Percentiles rank a stretch among this genome's conserved stretches.
Conservation (phyloP, 208 protist genomes). For the Trypanosoma caninum region DNA sequence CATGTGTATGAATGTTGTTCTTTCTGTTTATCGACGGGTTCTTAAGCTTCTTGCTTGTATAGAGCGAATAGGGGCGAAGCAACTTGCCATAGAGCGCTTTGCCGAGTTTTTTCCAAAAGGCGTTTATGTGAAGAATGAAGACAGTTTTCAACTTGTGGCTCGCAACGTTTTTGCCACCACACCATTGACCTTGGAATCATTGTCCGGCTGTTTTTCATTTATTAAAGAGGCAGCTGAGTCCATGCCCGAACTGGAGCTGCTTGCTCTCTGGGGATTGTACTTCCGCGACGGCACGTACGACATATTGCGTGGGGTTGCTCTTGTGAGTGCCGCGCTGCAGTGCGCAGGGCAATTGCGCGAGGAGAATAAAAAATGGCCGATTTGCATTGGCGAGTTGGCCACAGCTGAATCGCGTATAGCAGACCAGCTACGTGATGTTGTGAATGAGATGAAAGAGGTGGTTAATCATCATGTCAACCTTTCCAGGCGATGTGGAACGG, state of each 20-base stretch:
- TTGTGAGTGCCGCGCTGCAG: constrained; percentile 39
- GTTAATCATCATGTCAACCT: background rate
- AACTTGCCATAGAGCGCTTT: constrained; percentile 30
- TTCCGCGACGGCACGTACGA: constrained; percentile 29
- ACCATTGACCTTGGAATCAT: constrained; percentile 7
- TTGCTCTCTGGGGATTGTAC: constrained; percentile 39
- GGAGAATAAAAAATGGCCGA: too few relatives aligned
- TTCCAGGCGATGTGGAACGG: background rate
- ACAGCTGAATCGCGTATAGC: background rate
- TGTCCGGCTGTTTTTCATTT: constrained; percentile 46
- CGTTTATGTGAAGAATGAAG: constrained; percentile 22
- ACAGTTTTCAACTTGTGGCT: constrained; percentile 21
- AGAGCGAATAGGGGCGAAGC: constrained; percentile 1
- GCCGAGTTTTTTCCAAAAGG: constrained; percentile 43
- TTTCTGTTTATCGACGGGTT: constrained; percentile 14
- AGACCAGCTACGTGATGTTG: background rate
- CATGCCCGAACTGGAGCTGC: constrained; percentile 39
- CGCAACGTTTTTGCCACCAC: constrained; percentile 33
- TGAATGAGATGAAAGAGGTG: constrained; percentile 11
- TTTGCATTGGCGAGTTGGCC: constrained; percentile 3
- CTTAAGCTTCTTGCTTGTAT: constrained; percentile 9
- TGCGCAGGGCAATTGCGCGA: constrained; percentile 15
- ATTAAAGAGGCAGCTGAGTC: constrained; percentile 38
- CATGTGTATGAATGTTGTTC: constrained; percentile 4
- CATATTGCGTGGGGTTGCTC: constrained; percentile 30